A percentile compares a stretch with the other conserved stretches of the same genome.
These are phyloP conservation scores for Handroanthus guayacan DNA, from an alignment of 257 asterid genomes.

Conservation along the genomic window DNA sequence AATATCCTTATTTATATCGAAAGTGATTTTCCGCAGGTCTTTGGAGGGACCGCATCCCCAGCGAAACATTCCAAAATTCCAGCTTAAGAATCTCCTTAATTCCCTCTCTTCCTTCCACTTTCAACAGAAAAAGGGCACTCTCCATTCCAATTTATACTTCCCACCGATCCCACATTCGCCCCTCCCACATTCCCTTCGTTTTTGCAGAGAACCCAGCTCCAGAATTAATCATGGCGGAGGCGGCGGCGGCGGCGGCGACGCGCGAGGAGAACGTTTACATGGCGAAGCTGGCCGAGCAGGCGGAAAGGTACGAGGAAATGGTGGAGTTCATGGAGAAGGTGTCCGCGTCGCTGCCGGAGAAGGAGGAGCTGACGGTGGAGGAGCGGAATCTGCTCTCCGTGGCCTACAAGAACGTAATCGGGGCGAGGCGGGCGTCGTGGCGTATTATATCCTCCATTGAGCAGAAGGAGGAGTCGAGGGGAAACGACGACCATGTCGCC, in stretches of 20 bases:
- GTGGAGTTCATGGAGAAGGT: constrained; percentile 80
- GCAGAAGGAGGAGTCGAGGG: constrained; percentile 82
- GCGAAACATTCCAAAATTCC: background rate
- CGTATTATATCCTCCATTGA: constrained; percentile 77
- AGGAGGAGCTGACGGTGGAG: constrained; percentile 70
- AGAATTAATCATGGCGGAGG: constrained; percentile 17
- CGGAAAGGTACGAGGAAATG: constrained; percentile 82
- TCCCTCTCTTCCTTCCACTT: constrained; percentile 28
- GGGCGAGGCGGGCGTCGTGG: constrained; percentile 80
- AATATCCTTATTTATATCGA: background rate
- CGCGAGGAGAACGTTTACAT: constrained; percentile 81
- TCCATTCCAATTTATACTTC: constrained; percentile 14
- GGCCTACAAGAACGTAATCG: constrained; percentile 80
- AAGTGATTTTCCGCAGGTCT: background rate
- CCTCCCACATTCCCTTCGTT: constrained; percentile 14
- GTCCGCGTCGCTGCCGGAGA: constrained; percentile 50
- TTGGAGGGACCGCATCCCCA: constrained; percentile 27
- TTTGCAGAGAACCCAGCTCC: background rate
- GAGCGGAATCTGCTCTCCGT: constrained; percentile 77
- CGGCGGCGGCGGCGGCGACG: constrained; percentile 39
- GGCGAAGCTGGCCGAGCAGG: constrained; percentile 86
- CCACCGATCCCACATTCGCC: background rate
- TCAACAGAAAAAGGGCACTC: background rate
- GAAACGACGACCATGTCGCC: constrained; percentile 76
- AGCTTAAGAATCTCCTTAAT: background rate